Evolutionary conservation across 371 early-diverging fungal species (phyloP).

Genomic region (Haplosporangium sp.): DNA sequence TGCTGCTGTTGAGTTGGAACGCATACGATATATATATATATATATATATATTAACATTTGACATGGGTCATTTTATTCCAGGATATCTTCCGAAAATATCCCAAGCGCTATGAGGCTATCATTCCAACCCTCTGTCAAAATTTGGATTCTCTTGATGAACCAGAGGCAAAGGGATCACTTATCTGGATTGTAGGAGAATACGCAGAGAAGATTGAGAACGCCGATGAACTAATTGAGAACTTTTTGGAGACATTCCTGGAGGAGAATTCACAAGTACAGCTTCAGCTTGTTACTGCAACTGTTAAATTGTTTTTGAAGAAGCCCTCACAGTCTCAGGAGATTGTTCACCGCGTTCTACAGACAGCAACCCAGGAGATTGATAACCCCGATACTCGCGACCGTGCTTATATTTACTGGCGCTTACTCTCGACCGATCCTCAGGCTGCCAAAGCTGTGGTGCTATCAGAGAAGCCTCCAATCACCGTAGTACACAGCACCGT

Average conservation of each 20-base stretch:
- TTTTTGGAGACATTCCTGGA: slow-evolving; percentile 82
- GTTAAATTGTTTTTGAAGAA: slow-evolving; percentile 95
- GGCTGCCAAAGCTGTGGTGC: slow-evolving; percentile 78
- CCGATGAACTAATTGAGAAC: slow-evolving; percentile 81
- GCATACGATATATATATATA: not conserved
- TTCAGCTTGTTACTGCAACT: slow-evolving; percentile 92
- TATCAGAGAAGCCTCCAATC: slow-evolving; percentile 95
- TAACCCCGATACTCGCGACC: slow-evolving; percentile 97
- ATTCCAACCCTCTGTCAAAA: slow-evolving; percentile 91
- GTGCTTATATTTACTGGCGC: slow-evolving; percentile 98
- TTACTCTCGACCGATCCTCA: slow-evolving; percentile 92
- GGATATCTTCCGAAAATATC: slow-evolving; percentile 96
- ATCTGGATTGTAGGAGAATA: slow-evolving; percentile 98
- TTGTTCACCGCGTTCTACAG: slow-evolving; percentile 92
- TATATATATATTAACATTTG: not conserved
- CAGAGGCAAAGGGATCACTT: slow-evolving; percentile 92
- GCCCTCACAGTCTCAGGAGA: slow-evolving; percentile 88
- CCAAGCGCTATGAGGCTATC: slow-evolving; percentile 87
- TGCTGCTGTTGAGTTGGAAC: not conserved
- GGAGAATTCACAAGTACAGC: slow-evolving; percentile 85
- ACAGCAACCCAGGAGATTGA: slow-evolving; percentile 93
- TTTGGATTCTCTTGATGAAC: slow-evolving; percentile 90
- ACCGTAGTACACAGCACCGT: slow-evolving; percentile 72
- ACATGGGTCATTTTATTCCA: slow-evolving; percentile 13
- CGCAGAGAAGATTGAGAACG: slow-evolving; percentile 91